Evolutionary conservation across 805 yeast genomes (phyloP).

Genomic region (Wickerhamomyces xylosicus): DNA sequence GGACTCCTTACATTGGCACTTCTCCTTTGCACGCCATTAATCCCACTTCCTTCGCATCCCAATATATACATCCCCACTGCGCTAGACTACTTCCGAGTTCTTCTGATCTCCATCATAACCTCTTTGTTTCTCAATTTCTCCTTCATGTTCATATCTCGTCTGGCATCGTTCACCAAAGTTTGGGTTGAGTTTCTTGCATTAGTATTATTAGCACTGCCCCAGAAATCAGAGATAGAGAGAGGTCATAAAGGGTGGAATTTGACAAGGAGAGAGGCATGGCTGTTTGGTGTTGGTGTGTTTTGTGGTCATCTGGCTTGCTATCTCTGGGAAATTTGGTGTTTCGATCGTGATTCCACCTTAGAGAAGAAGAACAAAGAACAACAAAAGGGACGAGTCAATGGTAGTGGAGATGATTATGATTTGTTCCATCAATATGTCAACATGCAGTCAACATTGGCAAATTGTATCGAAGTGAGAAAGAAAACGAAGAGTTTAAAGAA

Average conservation of each 20-base stretch:
- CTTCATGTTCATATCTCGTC: slow-evolving; percentile 5
- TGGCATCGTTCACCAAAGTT: slow-evolving; percentile 15
- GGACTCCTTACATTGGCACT: too few relatives aligned
- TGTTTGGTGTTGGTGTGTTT: slow-evolving; percentile 22
- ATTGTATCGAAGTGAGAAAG: slow-evolving; percentile 26
- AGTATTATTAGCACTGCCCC: slow-evolving; percentile 30
- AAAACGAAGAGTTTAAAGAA: slow-evolving; percentile 16
- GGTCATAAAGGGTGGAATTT: slow-evolving; percentile 23
- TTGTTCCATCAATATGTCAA: slow-evolving; percentile 14
- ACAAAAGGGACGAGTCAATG: too few relatives aligned
- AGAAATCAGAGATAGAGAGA: slow-evolving; percentile 17
- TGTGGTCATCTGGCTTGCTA: slow-evolving; percentile 21
- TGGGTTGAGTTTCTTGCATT: slow-evolving; percentile 26
- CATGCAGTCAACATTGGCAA: slow-evolving; percentile 23
- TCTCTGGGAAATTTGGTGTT: slow-evolving; percentile 21
- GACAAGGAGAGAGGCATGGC: slow-evolving; percentile 28
- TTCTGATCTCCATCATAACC: too few relatives aligned
- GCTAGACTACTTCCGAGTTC: too few relatives aligned
- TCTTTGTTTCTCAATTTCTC: too few relatives aligned
- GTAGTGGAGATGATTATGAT: too few relatives aligned
- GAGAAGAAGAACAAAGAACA: too few relatives aligned
- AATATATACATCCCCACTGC: too few relatives aligned
- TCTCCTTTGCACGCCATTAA: too few relatives aligned
- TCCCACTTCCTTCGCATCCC: too few relatives aligned
- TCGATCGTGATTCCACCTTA: too few relatives aligned